Conservation (phyloP, 495 filamentous ascomycete species). For the Penicillium tannophilum region DNA sequence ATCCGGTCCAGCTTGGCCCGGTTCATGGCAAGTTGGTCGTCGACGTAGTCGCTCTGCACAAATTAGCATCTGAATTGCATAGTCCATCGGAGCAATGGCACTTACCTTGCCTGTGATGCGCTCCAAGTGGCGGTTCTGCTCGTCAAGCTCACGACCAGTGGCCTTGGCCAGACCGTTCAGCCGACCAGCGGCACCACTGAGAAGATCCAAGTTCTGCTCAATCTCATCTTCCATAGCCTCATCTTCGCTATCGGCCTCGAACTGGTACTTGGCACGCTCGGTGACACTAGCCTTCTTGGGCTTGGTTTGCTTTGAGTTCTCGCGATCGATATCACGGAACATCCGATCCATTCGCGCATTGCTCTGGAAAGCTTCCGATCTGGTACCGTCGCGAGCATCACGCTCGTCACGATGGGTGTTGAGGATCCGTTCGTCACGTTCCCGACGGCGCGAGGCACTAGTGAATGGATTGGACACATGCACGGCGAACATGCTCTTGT, state of each 20-base stretch:
- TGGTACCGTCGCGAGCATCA: slow-evolving; percentile 65
- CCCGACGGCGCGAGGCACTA: slow-evolving; percentile 53
- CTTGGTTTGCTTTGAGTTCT: slow-evolving; percentile 38
- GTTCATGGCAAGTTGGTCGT: slow-evolving; percentile 72
- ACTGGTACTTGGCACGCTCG: slow-evolving; percentile 76
- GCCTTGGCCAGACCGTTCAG: slow-evolving; percentile 69
- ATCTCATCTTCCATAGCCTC: slow-evolving; percentile 77
- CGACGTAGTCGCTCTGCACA: slow-evolving; percentile 63
- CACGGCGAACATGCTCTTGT: slow-evolving; percentile 81
- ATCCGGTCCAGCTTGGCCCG: slow-evolving; percentile 65
- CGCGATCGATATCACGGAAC: slow-evolving; percentile 54
- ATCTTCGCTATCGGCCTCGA: slow-evolving; percentile 75
- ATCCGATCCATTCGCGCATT: slow-evolving; percentile 62
- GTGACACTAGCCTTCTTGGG: slow-evolving; percentile 56
- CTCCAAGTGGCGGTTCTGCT: slow-evolving; percentile 73
- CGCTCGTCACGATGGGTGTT: slow-evolving; percentile 67
- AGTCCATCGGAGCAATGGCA: background rate
- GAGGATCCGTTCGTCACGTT: slow-evolving; percentile 62
- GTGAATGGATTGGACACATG: slow-evolving; percentile 77
- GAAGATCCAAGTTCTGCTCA: slow-evolving; percentile 62
- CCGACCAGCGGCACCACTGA: slow-evolving; percentile 59
- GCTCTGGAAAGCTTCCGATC: slow-evolving; percentile 61
- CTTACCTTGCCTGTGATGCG: slow-evolving; percentile 71
- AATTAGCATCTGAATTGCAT: slow-evolving; percentile 30
- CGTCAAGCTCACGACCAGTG: slow-evolving; percentile 72